Base-by-base conservation (phyloP, 2,329 filamentous ascomycete genomes). In the Aquanectria penicillioides region DNA sequence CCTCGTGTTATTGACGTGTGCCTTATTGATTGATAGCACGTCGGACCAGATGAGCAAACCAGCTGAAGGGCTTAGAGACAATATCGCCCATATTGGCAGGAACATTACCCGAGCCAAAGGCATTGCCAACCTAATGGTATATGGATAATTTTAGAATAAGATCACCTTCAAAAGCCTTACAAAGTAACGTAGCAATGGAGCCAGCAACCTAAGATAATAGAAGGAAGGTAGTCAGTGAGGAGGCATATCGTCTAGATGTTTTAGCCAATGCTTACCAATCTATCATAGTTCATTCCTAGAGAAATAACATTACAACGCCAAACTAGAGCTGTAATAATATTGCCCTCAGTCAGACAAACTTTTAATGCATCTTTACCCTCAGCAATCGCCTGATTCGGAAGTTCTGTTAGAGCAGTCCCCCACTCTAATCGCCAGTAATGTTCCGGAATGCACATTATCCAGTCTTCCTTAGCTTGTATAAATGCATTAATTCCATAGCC, bases 281-380 rank as follows among this genome's bases (percentile, higher is more conserved):
- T 51, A 6, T 57, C 53, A 10, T 26, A 28, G 1, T 2, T 36
- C 36, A 51, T 41, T 2, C 25, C 29, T 10, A 49, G 18, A 11
- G 53, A 47, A 1, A 44, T 33, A 2, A 61, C 10, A 1, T 48
- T 51, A 5, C 47, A 57, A 3, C 34, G 46, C 8, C 41, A 33
- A 23, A 55, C 47, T 51, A 43, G 57, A 0, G 57, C 57, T 2
- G 59, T 37, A 2, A 62, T 18, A 0, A 61, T 18, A 8, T 62
- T 57, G 5, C 44, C 59, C 9, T 62, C 59, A 1, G 59, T 62
- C 1, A 62, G 5, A 9, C 23, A 61, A 3, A 57, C 53, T 10
- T 57, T 57, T 9, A 34, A 50, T 0, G 29, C 44, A 1, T 62
- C 20, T 2, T 48, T 10, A 0, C 53, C 40, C 1, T 49, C 38